A percentile compares a stretch with the other conserved stretches of the same genome.
Evolutionary conservation across 2,329 filamentous ascomycete species (phyloP).

Genomic region (Neoascochyta sp.): DNA sequence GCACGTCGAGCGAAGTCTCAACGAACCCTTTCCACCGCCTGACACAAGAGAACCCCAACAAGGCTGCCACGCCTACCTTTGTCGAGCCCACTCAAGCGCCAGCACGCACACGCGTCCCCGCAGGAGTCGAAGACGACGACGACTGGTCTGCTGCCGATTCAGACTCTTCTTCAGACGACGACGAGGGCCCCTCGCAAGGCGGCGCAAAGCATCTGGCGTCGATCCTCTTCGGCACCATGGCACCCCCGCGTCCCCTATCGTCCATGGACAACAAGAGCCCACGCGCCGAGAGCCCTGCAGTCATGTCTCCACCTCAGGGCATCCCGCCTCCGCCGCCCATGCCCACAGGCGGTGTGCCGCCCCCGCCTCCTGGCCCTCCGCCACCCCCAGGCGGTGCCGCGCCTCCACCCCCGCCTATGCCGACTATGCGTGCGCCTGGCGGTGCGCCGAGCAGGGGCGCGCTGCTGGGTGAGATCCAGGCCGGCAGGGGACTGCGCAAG

Average conservation of each 20-base stretch:
- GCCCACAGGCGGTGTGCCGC: conserved; percentile 42
- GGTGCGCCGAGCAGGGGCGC: conserved; percentile 47
- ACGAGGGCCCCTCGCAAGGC: conserved; percentile 72
- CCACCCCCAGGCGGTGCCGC: conserved; percentile 39
- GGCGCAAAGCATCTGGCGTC: conserved; percentile 90
- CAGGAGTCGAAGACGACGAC: conserved; percentile 61
- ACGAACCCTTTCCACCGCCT: conserved; percentile 96
- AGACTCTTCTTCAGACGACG: conserved; percentile 64
- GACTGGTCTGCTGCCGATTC: conserved; percentile 83
- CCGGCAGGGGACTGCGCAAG: conserved; percentile 77
- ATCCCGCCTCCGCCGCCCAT: conserved; percentile 52
- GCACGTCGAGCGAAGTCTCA: conserved; percentile 50
- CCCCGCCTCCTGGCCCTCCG: conserved; percentile 50
- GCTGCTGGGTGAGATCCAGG: conserved; percentile 78
- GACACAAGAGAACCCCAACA: conserved; percentile 59
- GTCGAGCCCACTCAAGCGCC: conserved; percentile 48
- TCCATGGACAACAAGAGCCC: conserved; percentile 68
- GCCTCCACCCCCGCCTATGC: conserved; percentile 44
- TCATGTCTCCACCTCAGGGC: conserved; percentile 42
- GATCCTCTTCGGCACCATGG: conserved; percentile 96
- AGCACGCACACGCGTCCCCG: conserved; percentile 53
- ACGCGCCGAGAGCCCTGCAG: conserved; percentile 41
- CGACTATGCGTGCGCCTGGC: conserved; percentile 34
- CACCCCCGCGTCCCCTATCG: conserved; percentile 80
- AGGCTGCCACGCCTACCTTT: conserved; percentile 39